These are phyloP conservation scores for Bimuria novae-zelandiae DNA, from an alignment of 2,329 filamentous ascomycete species.

Conservation along the genomic window DNA sequence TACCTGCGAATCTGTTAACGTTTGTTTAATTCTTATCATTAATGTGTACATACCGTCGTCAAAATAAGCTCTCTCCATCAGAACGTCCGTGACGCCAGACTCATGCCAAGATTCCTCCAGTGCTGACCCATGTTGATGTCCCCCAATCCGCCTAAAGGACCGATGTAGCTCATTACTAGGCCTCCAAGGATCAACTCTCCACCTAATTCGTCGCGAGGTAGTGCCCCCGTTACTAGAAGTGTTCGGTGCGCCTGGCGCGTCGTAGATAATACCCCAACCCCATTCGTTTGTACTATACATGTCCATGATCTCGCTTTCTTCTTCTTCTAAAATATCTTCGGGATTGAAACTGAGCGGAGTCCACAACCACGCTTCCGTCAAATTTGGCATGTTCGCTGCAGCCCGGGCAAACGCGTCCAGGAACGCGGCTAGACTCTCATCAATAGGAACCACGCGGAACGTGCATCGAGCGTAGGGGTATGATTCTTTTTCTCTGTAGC, in stretches of 20 bases:
- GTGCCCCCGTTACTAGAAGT: background rate
- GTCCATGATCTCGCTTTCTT: background rate
- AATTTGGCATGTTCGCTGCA: background rate
- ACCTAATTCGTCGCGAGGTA: background rate
- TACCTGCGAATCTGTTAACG: background rate
- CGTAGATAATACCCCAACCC: background rate
- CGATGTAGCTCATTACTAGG: background rate
- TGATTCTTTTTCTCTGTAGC: background rate
- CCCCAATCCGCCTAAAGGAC: background rate
- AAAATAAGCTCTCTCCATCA: background rate
- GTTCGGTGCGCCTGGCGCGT: background rate
- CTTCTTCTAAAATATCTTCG: background rate
- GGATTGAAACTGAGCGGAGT: background rate
- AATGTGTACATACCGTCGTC: background rate
- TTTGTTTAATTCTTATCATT: background rate
- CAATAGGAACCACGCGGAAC: background rate
- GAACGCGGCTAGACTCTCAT: background rate
- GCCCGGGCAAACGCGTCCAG: background rate
- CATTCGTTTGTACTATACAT: background rate
- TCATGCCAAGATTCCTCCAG: constrained; percentile 1
- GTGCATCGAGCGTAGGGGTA: background rate
- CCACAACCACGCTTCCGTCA: background rate
- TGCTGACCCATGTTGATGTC: background rate
- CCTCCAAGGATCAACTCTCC: background rate
- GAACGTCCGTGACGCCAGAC: background rate